These are phyloP conservation scores for Croton laevigatus DNA, from an alignment of 441 rosid genomes.

Conservation along the genomic window DNA sequence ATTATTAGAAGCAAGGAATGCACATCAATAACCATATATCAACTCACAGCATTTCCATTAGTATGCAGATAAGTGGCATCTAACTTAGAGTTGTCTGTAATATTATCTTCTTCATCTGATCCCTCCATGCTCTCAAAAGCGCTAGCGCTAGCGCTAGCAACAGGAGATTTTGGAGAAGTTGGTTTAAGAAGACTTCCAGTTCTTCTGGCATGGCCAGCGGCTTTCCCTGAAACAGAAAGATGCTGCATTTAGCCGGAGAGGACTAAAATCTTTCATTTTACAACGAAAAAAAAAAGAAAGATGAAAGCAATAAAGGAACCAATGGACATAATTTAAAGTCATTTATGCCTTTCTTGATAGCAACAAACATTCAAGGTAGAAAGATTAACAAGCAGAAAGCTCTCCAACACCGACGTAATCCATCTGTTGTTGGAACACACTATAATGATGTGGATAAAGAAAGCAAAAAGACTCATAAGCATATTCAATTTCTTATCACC, in stretches of 20 bases:
- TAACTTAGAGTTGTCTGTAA: slow-evolving; percentile 56
- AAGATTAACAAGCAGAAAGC: neutral
- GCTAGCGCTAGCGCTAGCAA: slow-evolving; percentile 85
- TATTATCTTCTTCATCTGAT: slow-evolving; percentile 86
- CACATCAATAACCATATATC: slow-evolving; percentile 13
- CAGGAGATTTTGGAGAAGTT: slow-evolving; percentile 93
- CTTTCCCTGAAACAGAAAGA: slow-evolving; percentile 47
- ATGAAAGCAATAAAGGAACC: neutral
- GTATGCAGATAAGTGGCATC: slow-evolving; percentile 61
- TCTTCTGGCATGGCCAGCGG: slow-evolving; percentile 63
- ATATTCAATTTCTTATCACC: neutral
- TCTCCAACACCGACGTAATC: neutral
- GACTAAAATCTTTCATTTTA: neutral
- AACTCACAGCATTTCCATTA: slow-evolving; percentile 80
- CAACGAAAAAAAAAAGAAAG: neutral
- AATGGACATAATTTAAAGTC: neutral
- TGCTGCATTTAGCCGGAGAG: neutral
- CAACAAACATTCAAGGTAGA: neutral
- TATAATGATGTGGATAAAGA: neutral
- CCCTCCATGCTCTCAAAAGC: slow-evolving; percentile 88
- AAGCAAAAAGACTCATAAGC: neutral
- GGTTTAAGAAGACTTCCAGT: slow-evolving; percentile 62
- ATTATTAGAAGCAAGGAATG: neutral
- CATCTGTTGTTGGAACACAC: neutral
- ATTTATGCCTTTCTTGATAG: neutral